Base-by-base conservation (phyloP, 805 yeast species). In the Candida arabinofermentans region DNA sequence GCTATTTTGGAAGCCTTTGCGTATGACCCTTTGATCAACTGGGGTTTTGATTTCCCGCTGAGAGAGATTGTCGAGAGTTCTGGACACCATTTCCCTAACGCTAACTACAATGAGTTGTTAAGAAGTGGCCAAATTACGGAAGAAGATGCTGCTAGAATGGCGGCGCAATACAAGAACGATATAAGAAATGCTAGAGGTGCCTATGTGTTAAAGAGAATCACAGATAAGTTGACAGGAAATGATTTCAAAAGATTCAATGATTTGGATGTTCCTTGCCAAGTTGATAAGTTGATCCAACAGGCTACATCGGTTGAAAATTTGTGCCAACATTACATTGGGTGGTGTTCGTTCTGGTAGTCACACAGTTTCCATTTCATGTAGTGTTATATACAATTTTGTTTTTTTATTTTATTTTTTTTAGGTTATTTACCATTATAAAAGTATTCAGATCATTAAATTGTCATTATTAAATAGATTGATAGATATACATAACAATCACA, bases 1-100 rank as follows among this genome's bases (percentile, higher is more conserved):
- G 99, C 99, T 0, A 90, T 93, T 42, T 74, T 93, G 58, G 99
- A 95, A 63, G 98, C 99, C 0, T 93, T 93, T 70, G 98, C 97
- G 0, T 89, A 90, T 58, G 99, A 93, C 73, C 99, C 99, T 2
- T 77, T 93, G 66, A 93, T 93, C 55, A 90, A 90, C 58, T 93
- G 99, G 99, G 98, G 99, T 2, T 91, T 93, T 58, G 97, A 91
- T 58, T 74, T 90, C 61, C 96, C 97, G 2, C 74, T 89, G 1
- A 80, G 80, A 48, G 83, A 87, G 12, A 79, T 85, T 24, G 81
- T 83, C 5, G 87, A 81, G 48, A 80, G 82, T 13, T 80, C 88
- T 1, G 88, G 87, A 13, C 79, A 81, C 48, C 75, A 75, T 44
- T 72, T 85, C 17, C 84, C 83, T 8, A 79, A 77, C 40, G 72